Evolutionary conservation across 2,329 filamentous ascomycete genomes (phyloP).

Genomic region (Escovopsis sp.): DNA sequence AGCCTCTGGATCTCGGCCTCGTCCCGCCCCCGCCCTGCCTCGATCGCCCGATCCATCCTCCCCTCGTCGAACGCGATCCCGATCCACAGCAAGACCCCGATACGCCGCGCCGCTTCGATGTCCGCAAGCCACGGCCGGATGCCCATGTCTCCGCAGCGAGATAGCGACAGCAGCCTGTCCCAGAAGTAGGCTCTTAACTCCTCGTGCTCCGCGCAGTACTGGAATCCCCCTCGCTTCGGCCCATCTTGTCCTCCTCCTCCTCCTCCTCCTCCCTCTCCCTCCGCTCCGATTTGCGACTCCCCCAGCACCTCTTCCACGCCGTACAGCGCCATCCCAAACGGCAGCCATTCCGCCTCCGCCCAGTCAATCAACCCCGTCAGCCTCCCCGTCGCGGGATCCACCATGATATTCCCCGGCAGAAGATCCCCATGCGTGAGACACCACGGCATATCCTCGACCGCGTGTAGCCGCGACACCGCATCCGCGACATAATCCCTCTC

Average conservation of each 20-base stretch:
- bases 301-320: conserved; percentile 46
- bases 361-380: conserved; percentile 45
- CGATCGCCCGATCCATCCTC: conserved; percentile 39
- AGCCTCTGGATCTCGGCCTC: conserved; percentile 37
- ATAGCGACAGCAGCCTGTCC: conserved; percentile 19
- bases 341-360: conserved; percentile 46
- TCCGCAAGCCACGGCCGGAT: background rate
- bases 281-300: too few relatives aligned
- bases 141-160: background rate
- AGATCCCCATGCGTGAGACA: conserved; percentile 47
- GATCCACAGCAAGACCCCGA: conserved; percentile 47
- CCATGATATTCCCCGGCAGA: conserved; percentile 40
- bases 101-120: conserved; percentile 17
- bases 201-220: conserved; percentile 28
- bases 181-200: conserved; percentile 35
- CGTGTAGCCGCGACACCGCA: conserved; percentile 8
- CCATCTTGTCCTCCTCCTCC: too few relatives aligned
- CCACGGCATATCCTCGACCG: conserved; percentile 32
- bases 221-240: conserved; percentile 19
- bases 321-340: conserved; percentile 44
- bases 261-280: too few relatives aligned
- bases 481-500: conserved; percentile 16
- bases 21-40: conserved; percentile 32
- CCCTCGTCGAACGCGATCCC: conserved; percentile 50
- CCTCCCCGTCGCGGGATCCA: conserved; percentile 25